phyloP scores from a whole-genome alignment of 441 rosid species.

The Raphanus hybrid region DNA sequence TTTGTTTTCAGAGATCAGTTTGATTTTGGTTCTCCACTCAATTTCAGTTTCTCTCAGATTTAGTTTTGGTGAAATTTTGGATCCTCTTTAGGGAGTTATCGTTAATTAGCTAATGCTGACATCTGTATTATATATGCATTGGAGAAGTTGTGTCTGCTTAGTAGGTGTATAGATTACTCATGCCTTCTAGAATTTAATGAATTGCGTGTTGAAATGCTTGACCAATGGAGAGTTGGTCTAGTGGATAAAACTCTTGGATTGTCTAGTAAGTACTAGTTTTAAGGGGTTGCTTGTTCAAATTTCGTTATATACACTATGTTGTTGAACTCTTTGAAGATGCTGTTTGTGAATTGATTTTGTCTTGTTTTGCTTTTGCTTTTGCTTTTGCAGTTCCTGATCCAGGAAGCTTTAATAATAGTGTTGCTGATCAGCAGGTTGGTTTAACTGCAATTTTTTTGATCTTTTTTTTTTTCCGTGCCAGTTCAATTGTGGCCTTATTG shows the following conservation, averaged over 20 bases:
- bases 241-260: not conserved
- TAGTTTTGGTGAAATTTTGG: constrained; percentile 2
- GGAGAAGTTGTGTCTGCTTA: not conserved
- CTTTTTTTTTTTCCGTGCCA: not conserved
- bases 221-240: not conserved
- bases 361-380: constrained; percentile 46
- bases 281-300: too few species aligned
- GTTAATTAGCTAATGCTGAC: constrained; percentile 21
- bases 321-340: not conserved
- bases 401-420: constrained; percentile 92
- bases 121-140: not conserved
- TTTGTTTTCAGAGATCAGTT: constrained; percentile 37
- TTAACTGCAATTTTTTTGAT: constrained; percentile 2
- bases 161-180: constrained; percentile 36
- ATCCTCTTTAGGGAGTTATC: constrained; percentile 22
- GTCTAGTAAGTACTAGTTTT: too few species aligned
- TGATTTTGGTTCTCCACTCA: not conserved
- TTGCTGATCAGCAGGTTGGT: constrained; percentile 89
- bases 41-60: constrained; percentile 13
- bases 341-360: constrained; percentile 1
- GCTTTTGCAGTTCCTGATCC: constrained; percentile 82
- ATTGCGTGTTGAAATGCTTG: not conserved
- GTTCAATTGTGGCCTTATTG: not conserved
- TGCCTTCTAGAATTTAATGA: constrained; percentile 15
- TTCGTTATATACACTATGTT: not conserved